Base-by-base conservation (phyloP, 306 rosid species). In the Cucumis melo region DNA sequence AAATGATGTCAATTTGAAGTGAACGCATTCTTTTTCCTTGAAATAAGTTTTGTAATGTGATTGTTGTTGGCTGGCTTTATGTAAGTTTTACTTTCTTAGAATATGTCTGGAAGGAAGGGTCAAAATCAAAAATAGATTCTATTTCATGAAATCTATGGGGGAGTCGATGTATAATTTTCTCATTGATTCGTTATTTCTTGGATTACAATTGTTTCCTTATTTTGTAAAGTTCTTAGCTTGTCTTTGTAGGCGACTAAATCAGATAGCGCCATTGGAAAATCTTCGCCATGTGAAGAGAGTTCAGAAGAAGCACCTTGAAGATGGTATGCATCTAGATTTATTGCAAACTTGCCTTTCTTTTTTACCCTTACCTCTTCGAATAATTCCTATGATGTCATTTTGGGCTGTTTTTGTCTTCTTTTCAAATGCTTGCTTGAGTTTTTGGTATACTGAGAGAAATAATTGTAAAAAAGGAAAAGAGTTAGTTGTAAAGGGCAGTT, bases 261-360 rank as follows among this genome's bases (percentile, higher is more conserved):
- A 82, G 74, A 77, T 86, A 76, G 91, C 87, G 0, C 97, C 96
- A 0, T 87, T 90, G 24, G 92, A 92, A 82, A 75, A 73, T 82
- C 91, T 89, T 38, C 87, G 87, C 27, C 98, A 94, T 27, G 90
- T 89, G 64, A 91, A 91, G 80, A 92, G 98, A 68, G 85, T 94
- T 78, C 85, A 71, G 68, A 94, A 94, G 89, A 87, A 88, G 65
- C 76, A 46, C 66, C 75, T 87, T 7, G 81, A 86, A 87, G 93
- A 84, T 81, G 93, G 91, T 86, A 56, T 73, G 65, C 19, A 39
- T 38, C n/a, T 66, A 13, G 24, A 55, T 60, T 32, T 57, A 65
- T 23, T 73, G 67, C 54, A 36, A 58, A 32, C 5, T 32, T 32
- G 36, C 36, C 3, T 32, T 12, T 2, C 6, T 41, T 58, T n/a